Evolutionary conservation across 192 early-diverging fungal genomes (phyloP), one percentile per base, ranked within the genome.

Genomic region (Ambispora gerdemannii): DNA sequence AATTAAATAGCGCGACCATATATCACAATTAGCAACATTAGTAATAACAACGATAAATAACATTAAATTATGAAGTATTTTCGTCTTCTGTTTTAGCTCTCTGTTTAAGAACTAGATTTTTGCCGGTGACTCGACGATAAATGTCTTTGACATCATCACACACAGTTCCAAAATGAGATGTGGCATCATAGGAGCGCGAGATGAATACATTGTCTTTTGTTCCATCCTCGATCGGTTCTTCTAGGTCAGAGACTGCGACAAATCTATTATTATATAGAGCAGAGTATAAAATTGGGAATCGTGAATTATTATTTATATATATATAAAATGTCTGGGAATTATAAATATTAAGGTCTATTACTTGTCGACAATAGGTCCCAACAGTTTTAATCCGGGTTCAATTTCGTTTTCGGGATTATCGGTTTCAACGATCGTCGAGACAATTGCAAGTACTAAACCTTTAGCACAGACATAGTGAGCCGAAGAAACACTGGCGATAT

Each of bases 111-210:
- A 86, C 86, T 53, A 93, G 79, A 19, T 89, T 86, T 35, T 88
- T 82, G 61, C 90, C 91, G 3, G 90, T 90, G 60, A 91, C 76
- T 50, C 91, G 90, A 68, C 82, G 82, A 82, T 97, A 99, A 58
- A 99, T 82, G 75, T 89, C 84, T 83, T 94, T 93, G 56, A 99
- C 95, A 75, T 99, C 98, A 56, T 93, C 90, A 76, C 93, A 95
- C 31, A 96, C 91, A 55, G 98, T 95, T 82, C 95, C 98, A 88
- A 98, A 99, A 86, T 99, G 96, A 47, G 92, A 95, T 27, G 96
- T 95, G 34, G 98, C 94, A 82, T 99, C 98, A 79, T 97, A 99
- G 24, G 93, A 95, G 72, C 91, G 90, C 72, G 92, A 92, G 59
- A 99, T 84, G 79, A 89, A 99, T 50, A 95, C 89, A 65, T 91